A percentile compares a stretch with the other conserved stretches of the same genome.
Conservation (phyloP, 805 yeast genomes). For the Metahyphopichia silvanorum region DNA sequence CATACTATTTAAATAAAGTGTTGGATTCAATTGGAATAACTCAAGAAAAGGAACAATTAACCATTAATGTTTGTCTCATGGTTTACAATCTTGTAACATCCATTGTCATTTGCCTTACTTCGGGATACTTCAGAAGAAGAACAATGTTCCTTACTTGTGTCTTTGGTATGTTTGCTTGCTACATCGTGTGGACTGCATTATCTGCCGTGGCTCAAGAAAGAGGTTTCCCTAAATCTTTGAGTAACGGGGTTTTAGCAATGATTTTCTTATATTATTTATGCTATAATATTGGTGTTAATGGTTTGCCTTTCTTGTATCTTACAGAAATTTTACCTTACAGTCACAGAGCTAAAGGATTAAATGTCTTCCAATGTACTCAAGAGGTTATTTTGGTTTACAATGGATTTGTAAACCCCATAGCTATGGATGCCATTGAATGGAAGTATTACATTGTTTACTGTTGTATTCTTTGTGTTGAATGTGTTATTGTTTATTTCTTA, state of each 20-base stretch:
- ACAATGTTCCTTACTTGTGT: slow-evolving; percentile 17
- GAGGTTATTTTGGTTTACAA: slow-evolving; percentile 13
- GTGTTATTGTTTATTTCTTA: slow-evolving; percentile 18
- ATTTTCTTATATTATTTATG: slow-evolving; percentile 38
- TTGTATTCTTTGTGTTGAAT: slow-evolving; percentile 22
- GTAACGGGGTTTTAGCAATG: slow-evolving; percentile 49
- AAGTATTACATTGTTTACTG: slow-evolving; percentile 33
- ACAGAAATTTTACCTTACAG: slow-evolving; percentile 32
- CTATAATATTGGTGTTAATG: slow-evolving; percentile 25
- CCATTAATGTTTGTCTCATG: slow-evolving; percentile 51
- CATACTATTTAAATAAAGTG: slow-evolving; percentile 50
- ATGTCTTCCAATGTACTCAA: slow-evolving; percentile 16
- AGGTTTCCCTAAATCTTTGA: slow-evolving; percentile 30
- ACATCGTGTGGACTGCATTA: slow-evolving; percentile 19
- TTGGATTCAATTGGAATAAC: slow-evolving; percentile 53
- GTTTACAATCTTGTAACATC: slow-evolving; percentile 41
- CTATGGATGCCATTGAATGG: slow-evolving; percentile 32
- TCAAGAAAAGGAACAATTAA: slow-evolving; percentile 40
- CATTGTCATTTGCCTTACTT: slow-evolving; percentile 10
- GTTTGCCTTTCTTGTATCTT: slow-evolving; percentile 26
- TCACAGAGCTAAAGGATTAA: slow-evolving; percentile 30
- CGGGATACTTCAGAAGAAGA: slow-evolving; percentile 26
- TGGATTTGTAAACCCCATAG: slow-evolving; percentile 18
- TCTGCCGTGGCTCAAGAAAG: slow-evolving; percentile 46
- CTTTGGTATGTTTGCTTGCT: slow-evolving; percentile 8